Percentiles rank a stretch among this genome's conserved stretches.
These are phyloP conservation scores for Brettanomyces sp. DNA, from an alignment of 805 yeast species.

Conservation along the genomic window DNA sequence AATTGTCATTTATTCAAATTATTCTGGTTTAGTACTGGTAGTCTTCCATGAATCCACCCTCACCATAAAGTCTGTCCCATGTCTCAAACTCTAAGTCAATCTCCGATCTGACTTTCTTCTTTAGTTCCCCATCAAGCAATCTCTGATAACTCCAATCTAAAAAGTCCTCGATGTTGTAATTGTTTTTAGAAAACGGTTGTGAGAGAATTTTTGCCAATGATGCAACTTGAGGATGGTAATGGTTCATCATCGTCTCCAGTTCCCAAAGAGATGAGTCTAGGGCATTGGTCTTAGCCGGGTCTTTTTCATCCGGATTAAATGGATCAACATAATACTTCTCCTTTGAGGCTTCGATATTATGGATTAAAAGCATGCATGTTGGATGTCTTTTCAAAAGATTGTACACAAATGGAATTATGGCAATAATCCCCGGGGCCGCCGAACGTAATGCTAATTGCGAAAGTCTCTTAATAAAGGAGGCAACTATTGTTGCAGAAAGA, in stretches of 20 bases:
- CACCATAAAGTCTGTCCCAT: conserved; percentile 31
- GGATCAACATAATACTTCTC: conserved; percentile 47
- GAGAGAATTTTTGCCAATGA: conserved; percentile 80
- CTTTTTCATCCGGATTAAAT: conserved; percentile 49
- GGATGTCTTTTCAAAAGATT: conserved; percentile 88
- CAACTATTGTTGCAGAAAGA: conserved; percentile 71
- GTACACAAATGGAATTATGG: conserved; percentile 83
- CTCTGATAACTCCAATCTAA: conserved; percentile 80
- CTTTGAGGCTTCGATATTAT: conserved; percentile 30
- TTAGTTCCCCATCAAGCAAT: conserved; percentile 52
- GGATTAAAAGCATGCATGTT: conserved; percentile 84
- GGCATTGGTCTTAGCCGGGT: conserved; percentile 76
- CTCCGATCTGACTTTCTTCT: conserved; percentile 57
- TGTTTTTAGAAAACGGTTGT: conserved; percentile 83
- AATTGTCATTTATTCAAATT: too few species aligned
- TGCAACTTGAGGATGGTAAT: conserved; percentile 93
- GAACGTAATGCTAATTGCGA: conserved; percentile 67
- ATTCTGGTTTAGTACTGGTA: conserved; percentile 5
- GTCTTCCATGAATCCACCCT: conserved; percentile 16
- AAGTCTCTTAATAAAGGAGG: conserved; percentile 79
- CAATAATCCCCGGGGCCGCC: conserved; percentile 83
- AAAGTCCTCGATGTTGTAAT: conserved; percentile 89
- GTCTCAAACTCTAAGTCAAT: conserved; percentile 72
- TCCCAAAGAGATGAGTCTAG: conserved; percentile 90
- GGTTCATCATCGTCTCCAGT: conserved; percentile 59